Evolutionary conservation across 1,284 basidiomycete species (phyloP), one percentile per base, ranked within the genome.

Genomic region (Ustilago cynodontis): DNA sequence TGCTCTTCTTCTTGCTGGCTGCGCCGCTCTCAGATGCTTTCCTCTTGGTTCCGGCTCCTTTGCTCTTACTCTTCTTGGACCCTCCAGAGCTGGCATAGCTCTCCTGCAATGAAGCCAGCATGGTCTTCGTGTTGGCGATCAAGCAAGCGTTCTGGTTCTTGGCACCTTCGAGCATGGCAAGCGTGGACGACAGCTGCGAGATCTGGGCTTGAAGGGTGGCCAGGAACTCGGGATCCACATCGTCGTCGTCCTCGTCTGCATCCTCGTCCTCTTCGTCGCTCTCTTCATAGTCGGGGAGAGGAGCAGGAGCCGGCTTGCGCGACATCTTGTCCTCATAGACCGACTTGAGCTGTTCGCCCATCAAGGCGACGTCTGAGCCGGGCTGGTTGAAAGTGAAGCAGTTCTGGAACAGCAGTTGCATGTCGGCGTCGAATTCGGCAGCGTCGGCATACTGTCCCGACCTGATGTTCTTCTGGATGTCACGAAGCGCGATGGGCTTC

Each of bases 311-410:
- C 0, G 96, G 94, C 35, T 96, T 87, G 54, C 88, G 88, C 83
- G 90, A 90, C 93, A 93, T 95, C 87, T 95, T 97, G 78, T 94
- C 93, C 64, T 95, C 92, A 87, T 98, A 99, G 26, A 95, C 86
- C 41, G 90, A 89, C 85, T 95, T 91, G 24, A 98, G 88, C 63
- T 71, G 60, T 56, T 78, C 67, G 16, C 84, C 84, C 82, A 84
- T 81, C 13, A 91, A 89, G 83, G 94, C 91, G 58, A 99, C 96
- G 39, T 91, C 90, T 22, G 94, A 93, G 33, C 92, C 93, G 8
- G 91, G 89, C 7, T 94, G 94, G 81, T 99, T 99, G 89, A 96
- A 99, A 1, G 89, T 88, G 85, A 92, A 92, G 85, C 95, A 98
- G 86, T 99, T 99, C 66, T 91, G 89, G 82, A 98, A 92, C 91